phyloP scores from a whole-genome alignment of 1,139 yeast genomes.

The Debaryomycetaceae sp. region DNA sequence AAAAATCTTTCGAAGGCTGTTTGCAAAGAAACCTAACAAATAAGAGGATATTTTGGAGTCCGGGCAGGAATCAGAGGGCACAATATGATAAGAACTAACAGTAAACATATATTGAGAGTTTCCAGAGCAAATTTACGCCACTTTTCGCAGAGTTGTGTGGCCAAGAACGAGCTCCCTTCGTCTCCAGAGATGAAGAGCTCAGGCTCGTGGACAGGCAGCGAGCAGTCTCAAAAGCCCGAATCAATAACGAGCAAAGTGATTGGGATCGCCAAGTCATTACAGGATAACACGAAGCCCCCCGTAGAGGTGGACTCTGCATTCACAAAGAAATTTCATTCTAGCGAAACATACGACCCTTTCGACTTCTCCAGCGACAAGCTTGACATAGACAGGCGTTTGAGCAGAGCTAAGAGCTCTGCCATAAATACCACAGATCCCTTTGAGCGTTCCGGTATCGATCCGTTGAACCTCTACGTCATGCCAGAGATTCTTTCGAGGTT shows the following conservation, averaged over 20 bases:
- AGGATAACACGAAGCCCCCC: conserved; percentile 21
- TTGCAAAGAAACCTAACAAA: not conserved
- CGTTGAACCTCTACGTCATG: conserved; percentile 61
- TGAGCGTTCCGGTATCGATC: conserved; percentile 57
- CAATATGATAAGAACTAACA: not conserved
- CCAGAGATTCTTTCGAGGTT: conserved; percentile 62
- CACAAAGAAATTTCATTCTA: conserved; percentile 39
- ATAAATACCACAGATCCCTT: conserved; percentile 36
- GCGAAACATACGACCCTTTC: conserved; percentile 65
- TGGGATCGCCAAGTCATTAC: conserved; percentile 30
- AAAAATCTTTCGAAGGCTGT: not conserved
- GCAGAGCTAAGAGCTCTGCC: conserved; percentile 12
- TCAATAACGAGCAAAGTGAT: conserved; percentile 17
- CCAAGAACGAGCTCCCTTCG: conserved; percentile 19
- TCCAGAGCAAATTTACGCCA: not conserved
- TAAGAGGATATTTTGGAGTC: not conserved
- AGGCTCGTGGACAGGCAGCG: conserved; percentile 24
- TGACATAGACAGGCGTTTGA: conserved; percentile 32
- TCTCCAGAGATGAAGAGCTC: conserved; percentile 32
- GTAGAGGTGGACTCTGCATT: conserved; percentile 22
- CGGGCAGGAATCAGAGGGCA: not conserved
- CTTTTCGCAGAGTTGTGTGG: not conserved
- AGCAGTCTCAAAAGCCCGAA: conserved; percentile 8
- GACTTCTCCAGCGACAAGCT: conserved; percentile 63
- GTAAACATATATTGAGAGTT: not conserved